Evolutionary conservation across 176 grass and related monocot species (phyloP), one percentile per base, ranked within the genome.

Genomic region (Paspalum notatum): DNA sequence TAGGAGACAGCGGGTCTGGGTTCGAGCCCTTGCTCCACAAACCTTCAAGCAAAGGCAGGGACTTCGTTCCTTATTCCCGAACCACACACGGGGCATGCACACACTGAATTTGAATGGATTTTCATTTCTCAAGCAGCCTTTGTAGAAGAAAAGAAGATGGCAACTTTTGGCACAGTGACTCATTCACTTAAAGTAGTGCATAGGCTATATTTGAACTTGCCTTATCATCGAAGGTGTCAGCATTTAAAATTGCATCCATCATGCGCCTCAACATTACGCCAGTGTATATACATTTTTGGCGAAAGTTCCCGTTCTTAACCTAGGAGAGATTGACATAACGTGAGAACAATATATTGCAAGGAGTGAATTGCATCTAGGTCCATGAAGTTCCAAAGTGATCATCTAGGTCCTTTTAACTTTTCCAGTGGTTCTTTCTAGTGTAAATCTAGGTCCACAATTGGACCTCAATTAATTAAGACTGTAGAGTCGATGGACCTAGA

Each of bases 141-240:
- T 6, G 22, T 39, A 20, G 68, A 56, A 56, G 25, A 7, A 76
- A 63, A 69, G 27, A 68, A 82, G 32, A 81, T 10, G 48, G 13
- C 4, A 4, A 71, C 9, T 54, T 81, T 70, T 54, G 24, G 20
- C 64, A 73, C 24, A 78, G 25, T 5, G 40, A 83, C 25, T 50
- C 13, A 50, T 11, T 81, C 51, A 17, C 32, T 32, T 32, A 50
- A 38, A 65, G 18, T 27, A 21, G 40, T 71, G 57, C 12, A 63
- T 12, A 6, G 2, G 11, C 7, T 50, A 75, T 26, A 17, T 68
- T 74, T 76, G 13, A 75, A 83, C 77, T 85, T 81, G 87, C 95
- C 92, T 98, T 98, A 62, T 98, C 95, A 93, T 98, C 95, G 81
- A 98, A 91, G 57, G 88, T 93, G 27, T 98, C 90, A 62, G 87